A percentile compares a stretch with the other conserved stretches of the same genome.
Conservation (phyloP, 768 basidiomycete species). For the Lactifluus pinguis region DNA sequence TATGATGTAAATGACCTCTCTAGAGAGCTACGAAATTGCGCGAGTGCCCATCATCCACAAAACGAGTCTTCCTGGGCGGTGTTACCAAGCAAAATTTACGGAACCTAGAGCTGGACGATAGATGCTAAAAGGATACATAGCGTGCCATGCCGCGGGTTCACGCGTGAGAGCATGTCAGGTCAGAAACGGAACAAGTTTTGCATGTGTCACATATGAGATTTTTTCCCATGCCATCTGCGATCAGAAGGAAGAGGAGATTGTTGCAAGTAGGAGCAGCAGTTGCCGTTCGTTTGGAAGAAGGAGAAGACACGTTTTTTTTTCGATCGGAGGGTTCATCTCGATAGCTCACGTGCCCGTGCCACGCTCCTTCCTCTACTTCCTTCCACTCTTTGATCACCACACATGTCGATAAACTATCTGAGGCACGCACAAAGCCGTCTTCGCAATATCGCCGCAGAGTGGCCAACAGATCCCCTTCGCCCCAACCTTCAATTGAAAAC, state of each 20-base stretch:
- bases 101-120: neutral
- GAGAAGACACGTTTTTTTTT: too few species aligned
- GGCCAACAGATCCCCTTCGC: slow-evolving; percentile 68
- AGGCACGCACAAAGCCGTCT: slow-evolving; percentile 41
- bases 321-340: neutral
- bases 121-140: neutral
- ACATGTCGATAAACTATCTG: slow-evolving; percentile 26
- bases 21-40: neutral
- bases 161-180: neutral
- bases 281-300: neutral
- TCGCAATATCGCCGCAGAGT: slow-evolving; percentile 45
- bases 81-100: neutral
- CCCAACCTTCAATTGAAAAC: slow-evolving; percentile 65
- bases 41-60: neutral
- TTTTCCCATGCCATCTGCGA: slow-evolving; percentile 2
- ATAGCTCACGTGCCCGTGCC: too few species aligned
- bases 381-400: too few species aligned
- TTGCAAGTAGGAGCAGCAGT: neutral
- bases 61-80: neutral
- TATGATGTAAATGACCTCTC: slow-evolving; percentile 5
- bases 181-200: neutral
- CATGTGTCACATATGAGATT: neutral
- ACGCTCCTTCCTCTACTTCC: too few species aligned
- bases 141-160: neutral
- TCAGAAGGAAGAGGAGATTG: neutral